phyloP scores from a whole-genome alignment of 1,139 yeast species.

The Blastobotrys serpentis region DNA sequence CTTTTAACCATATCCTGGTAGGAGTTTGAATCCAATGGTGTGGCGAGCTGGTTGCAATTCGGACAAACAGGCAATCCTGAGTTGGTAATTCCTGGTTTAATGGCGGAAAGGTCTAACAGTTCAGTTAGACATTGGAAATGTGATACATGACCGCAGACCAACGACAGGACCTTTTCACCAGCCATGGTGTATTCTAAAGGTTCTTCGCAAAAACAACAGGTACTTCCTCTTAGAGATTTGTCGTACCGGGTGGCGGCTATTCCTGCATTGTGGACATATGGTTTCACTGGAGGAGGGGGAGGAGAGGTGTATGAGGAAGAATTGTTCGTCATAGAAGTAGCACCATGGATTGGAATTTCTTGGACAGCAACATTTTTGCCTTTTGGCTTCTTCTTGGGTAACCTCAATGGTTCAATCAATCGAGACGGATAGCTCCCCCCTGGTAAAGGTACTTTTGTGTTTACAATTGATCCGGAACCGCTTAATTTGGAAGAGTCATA shows the following conservation, averaged over 20 bases:
- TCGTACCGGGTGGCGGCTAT: constrained; percentile 17
- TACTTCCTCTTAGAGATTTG: constrained; percentile 24
- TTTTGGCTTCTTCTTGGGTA: constrained; percentile 14
- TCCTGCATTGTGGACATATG: constrained; percentile 20
- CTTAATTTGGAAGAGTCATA: not conserved
- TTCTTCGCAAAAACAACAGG: constrained; percentile 35
- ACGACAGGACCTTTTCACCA: constrained; percentile 27
- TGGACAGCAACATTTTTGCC: not conserved
- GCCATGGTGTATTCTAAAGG: constrained; percentile 27
- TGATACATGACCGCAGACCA: constrained; percentile 30
- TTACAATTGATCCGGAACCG: constrained; percentile 7
- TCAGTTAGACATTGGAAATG: constrained; percentile 31
- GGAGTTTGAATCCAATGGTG: constrained; percentile 25
- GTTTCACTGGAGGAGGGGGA: constrained; percentile 23
- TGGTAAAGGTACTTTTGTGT: constrained; percentile 9
- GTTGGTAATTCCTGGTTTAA: constrained; percentile 17
- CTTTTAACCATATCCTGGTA: constrained; percentile 27
- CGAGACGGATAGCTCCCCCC: not conserved
- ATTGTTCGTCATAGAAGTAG: no score
- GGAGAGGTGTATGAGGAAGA: no score
- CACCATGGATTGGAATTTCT: constrained; percentile 6
- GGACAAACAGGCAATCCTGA: constrained; percentile 30
- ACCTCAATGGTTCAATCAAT: constrained; percentile 12
- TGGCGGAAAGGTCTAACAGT: constrained; percentile 22
- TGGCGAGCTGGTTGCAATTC: constrained; percentile 29